Conservation (phyloP, 2,329 filamentous ascomycete genomes). For the Graphilbum ipis-grandicollis region DNA sequence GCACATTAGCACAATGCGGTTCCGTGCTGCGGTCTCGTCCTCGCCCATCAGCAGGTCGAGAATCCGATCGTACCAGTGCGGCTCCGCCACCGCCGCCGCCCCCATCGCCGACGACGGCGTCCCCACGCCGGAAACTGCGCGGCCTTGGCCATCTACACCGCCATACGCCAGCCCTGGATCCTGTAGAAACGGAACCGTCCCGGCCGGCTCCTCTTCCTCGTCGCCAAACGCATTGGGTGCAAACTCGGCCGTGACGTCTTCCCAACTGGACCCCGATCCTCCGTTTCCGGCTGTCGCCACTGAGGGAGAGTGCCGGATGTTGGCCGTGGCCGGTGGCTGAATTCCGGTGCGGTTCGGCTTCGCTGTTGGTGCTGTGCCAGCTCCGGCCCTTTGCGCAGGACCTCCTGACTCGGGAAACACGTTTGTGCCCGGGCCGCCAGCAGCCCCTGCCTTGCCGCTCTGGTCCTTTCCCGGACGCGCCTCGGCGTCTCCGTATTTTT, state of each 20-base stretch:
- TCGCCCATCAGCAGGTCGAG: conserved; percentile 85
- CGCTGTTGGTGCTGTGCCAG: neutral
- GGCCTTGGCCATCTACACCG: neutral
- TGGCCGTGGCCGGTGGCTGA: conserved; percentile 44
- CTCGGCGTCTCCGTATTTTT: conserved; percentile 73
- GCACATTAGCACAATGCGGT: conserved; percentile 80
- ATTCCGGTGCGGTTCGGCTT: conserved; percentile 25
- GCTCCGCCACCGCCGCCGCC: conserved; percentile 14
- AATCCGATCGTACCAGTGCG: conserved; percentile 88
- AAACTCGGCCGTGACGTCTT: conserved; percentile 42
- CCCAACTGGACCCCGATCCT: neutral
- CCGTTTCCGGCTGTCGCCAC: too few relatives aligned
- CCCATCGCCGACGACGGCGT: conserved; percentile 6
- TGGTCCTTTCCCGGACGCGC: conserved; percentile 17
- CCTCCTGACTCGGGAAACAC: too few relatives aligned
- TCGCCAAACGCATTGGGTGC: conserved; percentile 51
- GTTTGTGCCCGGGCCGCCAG: neutral
- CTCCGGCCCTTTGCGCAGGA: neutral
- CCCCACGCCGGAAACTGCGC: neutral
- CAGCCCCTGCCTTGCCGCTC: conserved; percentile 1
- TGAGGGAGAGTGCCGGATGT: conserved; percentile 28
- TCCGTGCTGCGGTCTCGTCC: conserved; percentile 83
- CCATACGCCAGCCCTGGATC: neutral
- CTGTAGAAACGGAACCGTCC: too few relatives aligned
- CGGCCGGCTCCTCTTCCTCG: neutral